These are phyloP conservation scores for Arxiozyma telluris DNA, from an alignment of 1,139 yeast species.

Conservation along the genomic window DNA sequence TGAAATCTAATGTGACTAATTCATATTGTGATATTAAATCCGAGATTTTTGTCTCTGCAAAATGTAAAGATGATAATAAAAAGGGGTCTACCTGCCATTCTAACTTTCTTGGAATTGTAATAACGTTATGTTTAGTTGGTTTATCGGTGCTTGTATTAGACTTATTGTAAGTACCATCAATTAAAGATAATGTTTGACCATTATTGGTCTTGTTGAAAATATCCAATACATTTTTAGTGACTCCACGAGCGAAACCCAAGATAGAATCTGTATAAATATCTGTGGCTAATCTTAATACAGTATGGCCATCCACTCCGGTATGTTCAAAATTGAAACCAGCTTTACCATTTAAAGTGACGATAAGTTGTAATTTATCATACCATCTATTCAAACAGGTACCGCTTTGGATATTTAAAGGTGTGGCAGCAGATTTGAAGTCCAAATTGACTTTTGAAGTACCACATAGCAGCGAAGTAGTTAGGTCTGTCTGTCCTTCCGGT, in stretches of 20 bases:
- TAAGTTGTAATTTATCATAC: slow-evolving; percentile 87
- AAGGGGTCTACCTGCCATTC: slow-evolving; percentile 84
- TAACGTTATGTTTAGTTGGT: slow-evolving; percentile 30
- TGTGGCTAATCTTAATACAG: slow-evolving; percentile 77
- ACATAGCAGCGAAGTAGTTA: slow-evolving; percentile 78
- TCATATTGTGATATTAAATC: slow-evolving; percentile 88
- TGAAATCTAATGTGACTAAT: slow-evolving; percentile 71
- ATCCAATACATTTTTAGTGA: slow-evolving; percentile 68
- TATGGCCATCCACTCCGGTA: slow-evolving; percentile 94
- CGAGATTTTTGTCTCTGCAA: slow-evolving; percentile 83
- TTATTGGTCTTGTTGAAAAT: slow-evolving; percentile 24
- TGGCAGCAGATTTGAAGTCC: slow-evolving; percentile 9
- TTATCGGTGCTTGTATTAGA: background rate
- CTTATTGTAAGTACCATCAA: background rate
- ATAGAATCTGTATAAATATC: slow-evolving; percentile 90
- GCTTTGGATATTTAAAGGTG: slow-evolving; percentile 65
- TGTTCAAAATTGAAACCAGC: slow-evolving; percentile 93
- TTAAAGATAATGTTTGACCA: background rate
- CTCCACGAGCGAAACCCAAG: slow-evolving; percentile 73
- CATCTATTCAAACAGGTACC: slow-evolving; percentile 94
- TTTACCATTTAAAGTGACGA: slow-evolving; percentile 82
- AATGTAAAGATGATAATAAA: slow-evolving; percentile 67
- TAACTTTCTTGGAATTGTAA: slow-evolving; percentile 71
- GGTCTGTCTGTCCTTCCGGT: slow-evolving; percentile 40
- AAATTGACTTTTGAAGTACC: slow-evolving; percentile 51